phyloP scores from a whole-genome alignment of 2,329 filamentous ascomycete genomes.

The Grosmannia serpens region DNA sequence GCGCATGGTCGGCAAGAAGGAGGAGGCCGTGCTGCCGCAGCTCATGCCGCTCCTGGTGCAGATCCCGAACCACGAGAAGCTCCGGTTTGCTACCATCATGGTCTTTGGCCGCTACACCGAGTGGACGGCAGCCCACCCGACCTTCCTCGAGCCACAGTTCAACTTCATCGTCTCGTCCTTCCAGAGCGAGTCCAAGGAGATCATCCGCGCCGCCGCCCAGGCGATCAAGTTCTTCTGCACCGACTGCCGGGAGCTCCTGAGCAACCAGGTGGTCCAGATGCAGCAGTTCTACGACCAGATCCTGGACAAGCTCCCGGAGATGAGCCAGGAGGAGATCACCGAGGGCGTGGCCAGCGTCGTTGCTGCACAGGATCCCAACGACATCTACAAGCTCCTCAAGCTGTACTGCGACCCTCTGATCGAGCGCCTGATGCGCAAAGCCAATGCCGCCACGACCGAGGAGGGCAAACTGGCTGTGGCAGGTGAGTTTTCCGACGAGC shows the following conservation, averaged over 20 bases:
- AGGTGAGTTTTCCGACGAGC: conserved; percentile 35
- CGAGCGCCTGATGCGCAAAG: conserved; percentile 72
- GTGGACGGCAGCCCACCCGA: conserved; percentile 90
- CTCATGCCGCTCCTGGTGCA: conserved; percentile 89
- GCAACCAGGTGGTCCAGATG: conserved; percentile 71
- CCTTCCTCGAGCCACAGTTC: conserved; percentile 84
- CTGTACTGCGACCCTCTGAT: conserved; percentile 89
- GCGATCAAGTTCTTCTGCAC: conserved; percentile 96
- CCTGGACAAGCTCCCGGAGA: conserved; percentile 70
- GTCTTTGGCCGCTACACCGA: conserved; percentile 93
- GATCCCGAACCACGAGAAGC: conserved; percentile 90
- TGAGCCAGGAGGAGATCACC: conserved; percentile 90
- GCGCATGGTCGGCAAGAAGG: conserved; percentile 85
- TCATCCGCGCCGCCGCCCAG: conserved; percentile 81
- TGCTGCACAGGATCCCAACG: conserved; percentile 67
- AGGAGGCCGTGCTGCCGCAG: conserved; percentile 75
- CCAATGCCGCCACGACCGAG: conserved; percentile 73
- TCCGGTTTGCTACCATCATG: conserved; percentile 98
- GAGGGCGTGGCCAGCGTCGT: conserved; percentile 91
- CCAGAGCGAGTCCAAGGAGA: conserved; percentile 76
- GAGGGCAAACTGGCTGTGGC: conserved; percentile 77
- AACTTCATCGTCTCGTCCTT: conserved; percentile 94
- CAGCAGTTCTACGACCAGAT: conserved; percentile 89
- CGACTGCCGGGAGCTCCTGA: conserved; percentile 80
- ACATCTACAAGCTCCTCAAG: conserved; percentile 78